These are phyloP conservation scores for Rachicladosporium sp. DNA, from an alignment of 2,329 filamentous ascomycete species.

Conservation along the genomic window DNA sequence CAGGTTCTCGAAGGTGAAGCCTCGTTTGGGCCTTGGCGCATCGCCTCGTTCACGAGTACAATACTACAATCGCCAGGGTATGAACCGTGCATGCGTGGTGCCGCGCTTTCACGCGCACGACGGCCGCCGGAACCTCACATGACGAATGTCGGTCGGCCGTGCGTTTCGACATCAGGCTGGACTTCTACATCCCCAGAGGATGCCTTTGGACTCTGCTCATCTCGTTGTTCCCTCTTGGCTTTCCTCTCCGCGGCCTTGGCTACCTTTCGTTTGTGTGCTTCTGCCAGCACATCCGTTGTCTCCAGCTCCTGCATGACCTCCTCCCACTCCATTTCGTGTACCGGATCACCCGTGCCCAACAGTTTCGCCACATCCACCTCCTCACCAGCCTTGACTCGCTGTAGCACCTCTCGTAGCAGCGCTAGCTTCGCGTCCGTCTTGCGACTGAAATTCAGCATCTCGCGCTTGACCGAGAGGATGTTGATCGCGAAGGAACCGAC, in stretches of 20 bases:
- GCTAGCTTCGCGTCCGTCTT: slow-evolving; percentile 69
- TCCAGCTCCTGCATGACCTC: slow-evolving; percentile 47
- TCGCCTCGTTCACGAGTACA: no score
- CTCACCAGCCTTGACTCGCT: slow-evolving; percentile 57
- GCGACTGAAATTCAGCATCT: slow-evolving; percentile 59
- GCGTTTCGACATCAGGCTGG: no score
- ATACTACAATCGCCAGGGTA: no score
- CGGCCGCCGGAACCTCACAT: no score
- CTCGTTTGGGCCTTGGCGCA: no score
- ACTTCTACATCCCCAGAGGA: no score
- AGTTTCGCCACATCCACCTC: slow-evolving; percentile 74
- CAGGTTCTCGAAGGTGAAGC: no score
- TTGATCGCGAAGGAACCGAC: slow-evolving; percentile 95
- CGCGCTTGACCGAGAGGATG: slow-evolving; percentile 68
- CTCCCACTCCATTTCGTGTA: slow-evolving; percentile 76
- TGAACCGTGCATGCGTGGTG: no score
- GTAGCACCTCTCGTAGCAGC: slow-evolving; percentile 62
- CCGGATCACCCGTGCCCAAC: slow-evolving; percentile 64
- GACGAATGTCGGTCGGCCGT: no score
- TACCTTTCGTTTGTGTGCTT: slow-evolving; percentile 17
- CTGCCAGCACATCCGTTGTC: slow-evolving; percentile 19
- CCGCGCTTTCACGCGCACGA: neutral
- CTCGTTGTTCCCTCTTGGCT: slow-evolving; percentile 7
- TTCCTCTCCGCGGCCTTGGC: slow-evolving; percentile 15
- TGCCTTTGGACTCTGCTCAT: slow-evolving; percentile 1